phyloP scores from a whole-genome alignment of 306 rosid species.

The Fagus crenata region DNA sequence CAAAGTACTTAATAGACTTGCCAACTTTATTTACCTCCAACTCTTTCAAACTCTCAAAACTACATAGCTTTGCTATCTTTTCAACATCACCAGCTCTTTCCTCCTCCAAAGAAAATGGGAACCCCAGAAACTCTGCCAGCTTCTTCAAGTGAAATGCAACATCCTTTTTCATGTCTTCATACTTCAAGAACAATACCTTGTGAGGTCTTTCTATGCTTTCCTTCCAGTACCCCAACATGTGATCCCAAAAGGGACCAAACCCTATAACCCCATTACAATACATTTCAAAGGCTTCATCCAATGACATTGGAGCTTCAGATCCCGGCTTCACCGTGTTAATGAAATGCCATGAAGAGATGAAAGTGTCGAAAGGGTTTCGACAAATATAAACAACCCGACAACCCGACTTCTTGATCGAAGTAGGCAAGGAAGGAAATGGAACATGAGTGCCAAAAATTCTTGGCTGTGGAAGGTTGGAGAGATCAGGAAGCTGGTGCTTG shows the following conservation, averaged over 20 bases:
- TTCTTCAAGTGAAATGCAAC: conserved; percentile 27
- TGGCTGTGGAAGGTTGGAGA: conserved; percentile 37
- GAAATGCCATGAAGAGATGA: conserved; percentile 47
- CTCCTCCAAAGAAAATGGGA: conserved; percentile 45
- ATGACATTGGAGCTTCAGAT: conserved; percentile 3
- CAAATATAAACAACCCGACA: conserved; percentile 46
- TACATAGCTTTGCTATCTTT: conserved; percentile 39
- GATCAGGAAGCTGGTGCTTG: conserved; percentile 32
- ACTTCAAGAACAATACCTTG: conserved; percentile 52
- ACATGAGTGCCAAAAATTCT: conserved; percentile 57
- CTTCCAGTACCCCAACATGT: conserved; percentile 57
- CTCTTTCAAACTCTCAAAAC: conserved; percentile 50
- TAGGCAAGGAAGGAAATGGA: conserved; percentile 42
- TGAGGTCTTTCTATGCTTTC: conserved; percentile 46
- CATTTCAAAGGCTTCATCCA: conserved; percentile 50
- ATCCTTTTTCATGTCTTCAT: conserved; percentile 50
- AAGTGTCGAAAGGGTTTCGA: conserved; percentile 60
- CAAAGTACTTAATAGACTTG: conserved; percentile 28
- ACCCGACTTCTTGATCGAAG: conserved; percentile 38
- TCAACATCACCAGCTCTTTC: conserved; percentile 43
- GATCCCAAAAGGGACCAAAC: conserved; percentile 54
- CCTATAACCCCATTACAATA: conserved; percentile 43
- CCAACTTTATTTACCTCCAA: conserved; percentile 48
- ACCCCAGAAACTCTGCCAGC: conserved; percentile 42
- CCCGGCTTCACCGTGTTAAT: conserved; percentile 15